A percentile compares a stretch with the other conserved stretches of the same genome.
phyloP scores from a whole-genome alignment of 78 protist species.

The Dictyostelium firmibasis region DNA sequence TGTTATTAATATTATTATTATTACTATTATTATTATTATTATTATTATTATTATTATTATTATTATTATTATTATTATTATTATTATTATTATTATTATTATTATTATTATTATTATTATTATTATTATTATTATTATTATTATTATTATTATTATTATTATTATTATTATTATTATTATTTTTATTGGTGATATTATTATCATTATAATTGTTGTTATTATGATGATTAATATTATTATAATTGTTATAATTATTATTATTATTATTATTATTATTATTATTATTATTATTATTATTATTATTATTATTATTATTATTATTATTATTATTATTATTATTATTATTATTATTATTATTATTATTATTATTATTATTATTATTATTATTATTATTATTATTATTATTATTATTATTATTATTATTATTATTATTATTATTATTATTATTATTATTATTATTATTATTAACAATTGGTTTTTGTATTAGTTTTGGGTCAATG shows the following conservation, averaged over 20 bases:
- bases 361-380: background rate
- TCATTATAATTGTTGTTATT: too few relatives aligned
- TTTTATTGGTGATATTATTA: too few relatives aligned
- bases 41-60: background rate
- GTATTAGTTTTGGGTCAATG: conserved; percentile 14
- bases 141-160: too few relatives aligned
- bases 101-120: conserved; percentile 22
- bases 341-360: background rate
- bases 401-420: background rate
- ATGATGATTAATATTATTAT: too few relatives aligned
- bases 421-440: background rate
- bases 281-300: too few relatives aligned
- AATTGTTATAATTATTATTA: too few relatives aligned
- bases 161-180: too few relatives aligned
- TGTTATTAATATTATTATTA: background rate
- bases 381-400: background rate
- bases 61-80: background rate
- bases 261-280: too few relatives aligned
- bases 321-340: background rate
- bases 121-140: background rate
- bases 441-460: background rate
- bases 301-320: too few relatives aligned
- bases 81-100: background rate
- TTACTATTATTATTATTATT: background rate
- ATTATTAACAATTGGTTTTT: background rate